phyloP scores from a whole-genome alignment of 169 alveolate genomes.

The Pseudocohnilembus persalinus region DNA sequence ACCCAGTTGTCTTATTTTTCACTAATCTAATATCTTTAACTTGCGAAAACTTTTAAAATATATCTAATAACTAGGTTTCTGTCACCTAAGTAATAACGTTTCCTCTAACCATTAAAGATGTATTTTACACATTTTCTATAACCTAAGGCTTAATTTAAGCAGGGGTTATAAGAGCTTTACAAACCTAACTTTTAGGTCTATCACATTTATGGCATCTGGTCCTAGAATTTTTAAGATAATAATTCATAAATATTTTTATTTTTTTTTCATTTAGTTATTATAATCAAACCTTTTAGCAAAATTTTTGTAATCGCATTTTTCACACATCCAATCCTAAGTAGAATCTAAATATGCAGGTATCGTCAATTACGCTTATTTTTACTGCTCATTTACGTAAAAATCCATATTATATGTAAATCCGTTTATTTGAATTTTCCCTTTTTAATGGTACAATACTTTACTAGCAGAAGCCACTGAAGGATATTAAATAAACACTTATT shows the following conservation, averaged over 20 bases:
- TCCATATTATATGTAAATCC: not conserved
- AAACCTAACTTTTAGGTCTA: constrained; percentile 28
- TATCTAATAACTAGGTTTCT: constrained; percentile 36
- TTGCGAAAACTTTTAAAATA: constrained; percentile 26
- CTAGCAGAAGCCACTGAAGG: not conserved
- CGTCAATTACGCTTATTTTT: not conserved
- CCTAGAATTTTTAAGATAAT: not conserved
- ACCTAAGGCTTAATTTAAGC: constrained; percentile 4
- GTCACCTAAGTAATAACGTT: constrained; percentile 34
- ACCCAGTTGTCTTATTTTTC: constrained; percentile 33
- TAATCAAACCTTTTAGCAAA: constrained; percentile 28
- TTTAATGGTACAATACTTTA: not conserved
- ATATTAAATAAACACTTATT: not conserved
- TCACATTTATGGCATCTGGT: constrained; percentile 46
- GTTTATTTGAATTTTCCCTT: not conserved
- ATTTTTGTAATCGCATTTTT: constrained; percentile 45
- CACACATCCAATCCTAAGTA: constrained; percentile 44
- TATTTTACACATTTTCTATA: constrained; percentile 29
- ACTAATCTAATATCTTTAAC: constrained; percentile 45
- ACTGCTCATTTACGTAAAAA: not conserved
- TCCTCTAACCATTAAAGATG: constrained; percentile 45
- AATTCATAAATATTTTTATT: not conserved
- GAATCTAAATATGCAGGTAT: not conserved
- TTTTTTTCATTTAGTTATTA: not conserved
- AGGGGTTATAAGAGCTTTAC: constrained; percentile 2